Evolutionary conservation across 768 basidiomycete species (phyloP).

Genomic region (Terana coerulea): DNA sequence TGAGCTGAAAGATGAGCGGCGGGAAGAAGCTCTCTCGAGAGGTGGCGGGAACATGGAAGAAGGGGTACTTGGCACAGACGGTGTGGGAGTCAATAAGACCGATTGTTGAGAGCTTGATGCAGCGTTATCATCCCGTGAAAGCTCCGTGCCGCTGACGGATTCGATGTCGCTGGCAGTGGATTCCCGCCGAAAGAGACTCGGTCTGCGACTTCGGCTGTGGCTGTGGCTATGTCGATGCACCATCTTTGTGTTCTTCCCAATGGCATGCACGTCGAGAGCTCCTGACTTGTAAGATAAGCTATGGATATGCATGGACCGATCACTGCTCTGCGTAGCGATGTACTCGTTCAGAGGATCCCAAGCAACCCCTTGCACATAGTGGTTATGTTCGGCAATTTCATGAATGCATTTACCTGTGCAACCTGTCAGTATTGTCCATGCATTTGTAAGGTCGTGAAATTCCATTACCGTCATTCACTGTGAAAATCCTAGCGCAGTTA

Average conservation of each 20-base stretch:
- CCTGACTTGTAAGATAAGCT: slow-evolving; percentile 75
- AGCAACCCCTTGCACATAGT: slow-evolving; percentile 97
- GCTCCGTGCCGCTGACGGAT: slow-evolving; percentile 48
- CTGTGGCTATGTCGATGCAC: slow-evolving; percentile 67
- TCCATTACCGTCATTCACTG: slow-evolving; percentile 68
- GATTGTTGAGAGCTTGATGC: slow-evolving; percentile 26
- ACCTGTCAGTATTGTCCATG: too few relatives aligned
- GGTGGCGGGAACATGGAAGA: slow-evolving; percentile 63
- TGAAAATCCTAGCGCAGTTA: slow-evolving; percentile 86
- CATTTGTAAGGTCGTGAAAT: too few relatives aligned
- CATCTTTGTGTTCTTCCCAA: slow-evolving; percentile 85
- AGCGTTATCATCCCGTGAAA: slow-evolving; percentile 48
- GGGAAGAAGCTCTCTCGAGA: slow-evolving; percentile 60
- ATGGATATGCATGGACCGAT: slow-evolving; percentile 95
- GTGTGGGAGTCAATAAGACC: slow-evolving; percentile 58
- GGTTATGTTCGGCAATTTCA: slow-evolving; percentile 90
- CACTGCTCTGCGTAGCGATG: slow-evolving; percentile 95
- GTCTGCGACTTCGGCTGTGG: slow-evolving; percentile 66
- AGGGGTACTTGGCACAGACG: slow-evolving; percentile 66
- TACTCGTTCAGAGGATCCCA: slow-evolving; percentile 99
- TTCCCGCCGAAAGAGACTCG: slow-evolving; percentile 60
- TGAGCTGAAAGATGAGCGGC: slow-evolving; percentile 68
- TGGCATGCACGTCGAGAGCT: slow-evolving; percentile 83
- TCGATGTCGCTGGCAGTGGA: slow-evolving; percentile 80
- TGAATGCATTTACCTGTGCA: slow-evolving; percentile 75